Base-by-base conservation (phyloP, 805 yeast species). In the Jamesozyma hellenica region DNA sequence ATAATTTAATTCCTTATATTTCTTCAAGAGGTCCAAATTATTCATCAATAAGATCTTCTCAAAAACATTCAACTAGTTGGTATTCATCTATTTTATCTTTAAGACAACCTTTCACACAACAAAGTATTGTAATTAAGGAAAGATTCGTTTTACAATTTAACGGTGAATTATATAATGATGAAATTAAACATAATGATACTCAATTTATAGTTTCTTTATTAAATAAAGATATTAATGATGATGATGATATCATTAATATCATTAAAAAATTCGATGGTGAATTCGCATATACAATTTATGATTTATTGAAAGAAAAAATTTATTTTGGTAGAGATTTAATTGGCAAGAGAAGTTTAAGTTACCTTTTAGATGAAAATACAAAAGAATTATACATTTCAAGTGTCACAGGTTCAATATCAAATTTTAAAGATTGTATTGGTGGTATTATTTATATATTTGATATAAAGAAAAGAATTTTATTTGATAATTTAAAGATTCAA, bases 301-400 rank as follows among this genome's bases (percentile, higher is more conserved):
- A 82, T 51, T 49, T 49, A n/a, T 14, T 45, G 1, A 44, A 54
- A 1, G 45, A 63, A 0, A 56, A 42, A 25, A 48, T 85, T 0
- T 82, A 74, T 64, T 92, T 87, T 63, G 96, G 94, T 0, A 73
- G 95, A 47, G 99, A 92, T 56, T 50, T 66, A 1, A 64, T 85
- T 23, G 99, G 98, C 0, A 79, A 81, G 51, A 70, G 95, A 45
- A 81, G 95, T 17, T 65, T 92, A 29, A 63, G 79, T 8, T 83
- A 70, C 49, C 46, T 46, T 4, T 31, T 54, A 7, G 36, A 49
- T 4, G 26, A 39, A 9, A 50, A 48, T 0, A 47, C 45, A 0
- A 60, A 53, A 3, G 72, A 65, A 15, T 41, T 79, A 1, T 51
- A 61, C 15, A 57, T 85, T 1, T 56, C 77, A 9, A 74, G 80